Evolutionary conservation across 306 rosid genomes (phyloP).

Genomic region (Geum urbanum): DNA sequence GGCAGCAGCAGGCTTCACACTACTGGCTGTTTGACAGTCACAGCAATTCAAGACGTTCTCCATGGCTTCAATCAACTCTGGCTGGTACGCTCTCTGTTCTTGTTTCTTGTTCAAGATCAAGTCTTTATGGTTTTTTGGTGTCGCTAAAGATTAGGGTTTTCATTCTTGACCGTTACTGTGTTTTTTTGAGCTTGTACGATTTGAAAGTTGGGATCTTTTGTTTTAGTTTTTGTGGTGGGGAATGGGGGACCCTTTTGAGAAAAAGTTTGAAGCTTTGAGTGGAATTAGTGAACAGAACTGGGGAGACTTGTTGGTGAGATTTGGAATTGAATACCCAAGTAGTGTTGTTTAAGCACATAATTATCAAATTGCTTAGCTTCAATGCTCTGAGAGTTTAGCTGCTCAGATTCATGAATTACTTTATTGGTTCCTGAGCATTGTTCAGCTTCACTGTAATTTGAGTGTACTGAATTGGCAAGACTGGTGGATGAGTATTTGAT

Average conservation of each 20-base stretch:
- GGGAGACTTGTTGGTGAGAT: conserved; percentile 14
- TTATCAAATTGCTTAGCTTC: not conserved
- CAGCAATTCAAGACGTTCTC: conserved; percentile 44
- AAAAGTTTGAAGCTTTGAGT: not conserved
- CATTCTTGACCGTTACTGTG: not conserved
- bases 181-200: not conserved
- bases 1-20: conserved; percentile 35
- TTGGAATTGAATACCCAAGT: conserved; percentile 2
- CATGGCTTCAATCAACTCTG: conserved; percentile 79
- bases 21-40: conserved; percentile 76
- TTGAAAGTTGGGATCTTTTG: conserved; percentile 4
- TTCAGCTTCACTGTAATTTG: not conserved
- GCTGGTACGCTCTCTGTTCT: conserved; percentile 40
- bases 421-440: not conserved
- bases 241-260: not conserved
- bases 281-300: not conserved
- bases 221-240: conserved; percentile 8
- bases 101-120: not conserved
- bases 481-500: conserved; percentile 9
- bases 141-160: not conserved
- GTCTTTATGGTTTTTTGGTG: not conserved
- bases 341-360: not conserved
- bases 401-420: conserved; percentile 4
- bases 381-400: conserved; percentile 3
- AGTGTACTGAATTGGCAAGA: not conserved